A percentile compares a stretch with the other conserved stretches of the same genome.
phyloP scores from a whole-genome alignment of 2,329 filamentous ascomycete species.

The Sphaerulina populicola region DNA sequence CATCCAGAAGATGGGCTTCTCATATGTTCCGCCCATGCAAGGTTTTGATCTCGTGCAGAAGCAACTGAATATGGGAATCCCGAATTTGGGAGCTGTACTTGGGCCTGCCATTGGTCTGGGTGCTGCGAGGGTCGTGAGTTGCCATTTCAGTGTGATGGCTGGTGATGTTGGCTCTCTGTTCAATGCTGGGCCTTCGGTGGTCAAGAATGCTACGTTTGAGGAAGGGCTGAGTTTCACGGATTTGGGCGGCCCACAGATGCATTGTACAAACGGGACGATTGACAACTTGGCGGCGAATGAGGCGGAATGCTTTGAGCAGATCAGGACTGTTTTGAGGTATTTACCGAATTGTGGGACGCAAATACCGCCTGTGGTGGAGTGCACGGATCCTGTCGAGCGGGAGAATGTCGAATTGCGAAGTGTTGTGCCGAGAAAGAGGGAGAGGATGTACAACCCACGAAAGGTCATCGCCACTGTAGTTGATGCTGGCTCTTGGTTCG shows the following conservation, averaged over 20 bases:
- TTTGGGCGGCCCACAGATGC: constrained; percentile 52
- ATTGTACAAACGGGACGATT: constrained; percentile 58
- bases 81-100: constrained; percentile 55
- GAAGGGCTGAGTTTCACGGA: constrained; percentile 53
- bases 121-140: constrained; percentile 53
- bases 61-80: constrained; percentile 56
- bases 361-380: constrained; percentile 42
- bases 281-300: constrained; percentile 56
- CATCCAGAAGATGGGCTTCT: constrained; percentile 49
- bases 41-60: constrained; percentile 46
- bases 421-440: constrained; percentile 50
- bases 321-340: constrained; percentile 50
- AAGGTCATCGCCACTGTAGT: constrained; percentile 51
- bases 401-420: constrained; percentile 44
- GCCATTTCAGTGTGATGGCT: constrained; percentile 60
- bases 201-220: constrained; percentile 55
- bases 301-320: constrained; percentile 53
- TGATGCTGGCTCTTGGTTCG: constrained; percentile 52
- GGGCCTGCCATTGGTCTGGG: constrained; percentile 58
- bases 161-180: constrained; percentile 54
- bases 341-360: constrained; percentile 51
- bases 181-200: constrained; percentile 57
- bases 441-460: constrained; percentile 53
- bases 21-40: constrained; percentile 52
- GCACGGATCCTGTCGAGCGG: constrained; percentile 45